These are phyloP conservation scores for Cymbomonas tetramitiformis DNA, from an alignment of 139 green algal species.

Conservation along the genomic window DNA sequence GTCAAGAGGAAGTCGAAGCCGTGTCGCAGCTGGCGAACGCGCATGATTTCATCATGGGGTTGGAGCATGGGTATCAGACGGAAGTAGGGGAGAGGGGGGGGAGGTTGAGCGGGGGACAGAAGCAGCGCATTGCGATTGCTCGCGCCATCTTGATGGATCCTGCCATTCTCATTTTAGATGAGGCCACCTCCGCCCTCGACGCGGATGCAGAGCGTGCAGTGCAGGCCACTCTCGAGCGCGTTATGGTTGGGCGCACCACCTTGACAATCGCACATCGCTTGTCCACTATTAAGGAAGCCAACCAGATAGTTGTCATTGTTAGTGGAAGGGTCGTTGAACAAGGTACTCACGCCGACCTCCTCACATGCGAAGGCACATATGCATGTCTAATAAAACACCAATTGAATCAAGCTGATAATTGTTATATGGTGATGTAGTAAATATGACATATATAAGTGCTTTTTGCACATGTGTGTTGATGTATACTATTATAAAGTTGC, in stretches of 20 bases:
- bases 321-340: slow-evolving; percentile 7
- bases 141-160: slow-evolving; percentile 9
- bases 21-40: slow-evolving; percentile 31
- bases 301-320: slow-evolving; percentile 48
- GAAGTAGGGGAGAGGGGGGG: slow-evolving; percentile 15
- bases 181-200: slow-evolving; percentile 19
- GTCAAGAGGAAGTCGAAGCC: slow-evolving; percentile 12
- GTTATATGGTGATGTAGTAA: too few relatives aligned
- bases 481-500: too few relatives aligned
- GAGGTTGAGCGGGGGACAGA: slow-evolving; percentile 28
- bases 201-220: slow-evolving; percentile 8
- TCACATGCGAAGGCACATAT: neutral
- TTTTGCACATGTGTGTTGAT: too few relatives aligned
- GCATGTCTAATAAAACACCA: too few relatives aligned
- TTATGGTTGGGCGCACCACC: slow-evolving; percentile 27
- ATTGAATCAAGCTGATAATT: too few relatives aligned
- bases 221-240: slow-evolving; percentile 24
- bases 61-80: slow-evolving; percentile 29
- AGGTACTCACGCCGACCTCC: slow-evolving; percentile 11
- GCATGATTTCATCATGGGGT: slow-evolving; percentile 34
- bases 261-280: slow-evolving; percentile 20
- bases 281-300: slow-evolving; percentile 36
- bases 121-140: slow-evolving; percentile 25
- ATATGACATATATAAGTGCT: too few relatives aligned
- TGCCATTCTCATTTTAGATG: slow-evolving; percentile 13